phyloP scores from a whole-genome alignment of 169 alveolate species.

The Cryptosporidium muris region DNA sequence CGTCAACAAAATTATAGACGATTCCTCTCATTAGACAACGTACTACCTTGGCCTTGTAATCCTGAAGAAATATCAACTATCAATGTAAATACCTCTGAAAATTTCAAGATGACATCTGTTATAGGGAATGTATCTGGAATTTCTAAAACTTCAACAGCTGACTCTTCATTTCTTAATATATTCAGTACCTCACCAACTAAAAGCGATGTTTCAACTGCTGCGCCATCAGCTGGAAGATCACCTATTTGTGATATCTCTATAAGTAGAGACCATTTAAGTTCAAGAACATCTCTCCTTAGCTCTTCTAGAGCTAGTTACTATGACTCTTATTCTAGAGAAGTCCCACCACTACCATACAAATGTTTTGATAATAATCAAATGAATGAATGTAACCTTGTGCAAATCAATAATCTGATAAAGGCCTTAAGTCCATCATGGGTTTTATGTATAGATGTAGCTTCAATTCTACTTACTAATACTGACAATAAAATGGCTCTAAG shows the following conservation, averaged over 20 bases:
- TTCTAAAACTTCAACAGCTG: too few species aligned
- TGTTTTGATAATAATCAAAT: slow-evolving; percentile 12
- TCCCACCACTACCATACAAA: slow-evolving; percentile 43
- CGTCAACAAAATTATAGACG: slow-evolving; percentile 14
- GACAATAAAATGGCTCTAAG: slow-evolving; percentile 70
- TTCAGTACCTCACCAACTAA: slow-evolving; percentile 53
- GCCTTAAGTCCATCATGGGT: slow-evolving; percentile 66
- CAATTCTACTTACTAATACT: slow-evolving; percentile 57
- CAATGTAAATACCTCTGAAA: too few species aligned
- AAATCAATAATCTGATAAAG: slow-evolving; percentile 32
- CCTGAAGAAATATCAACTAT: background rate
- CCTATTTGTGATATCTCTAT: slow-evolving; percentile 8
- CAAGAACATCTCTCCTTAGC: slow-evolving; percentile 6
- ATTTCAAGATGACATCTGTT: too few species aligned
- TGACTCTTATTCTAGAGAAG: slow-evolving; percentile 47
- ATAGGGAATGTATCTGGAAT: too few species aligned
- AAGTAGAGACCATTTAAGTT: background rate
- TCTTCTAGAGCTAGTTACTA: slow-evolving; percentile 5
- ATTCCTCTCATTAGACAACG: slow-evolving; percentile 49
- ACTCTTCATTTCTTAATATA: background rate
- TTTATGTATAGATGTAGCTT: slow-evolving; percentile 61
- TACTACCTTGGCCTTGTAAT: slow-evolving; percentile 57
- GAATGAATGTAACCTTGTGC: slow-evolving; percentile 32
- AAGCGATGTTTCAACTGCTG: slow-evolving; percentile 61
- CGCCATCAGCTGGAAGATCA: slow-evolving; percentile 31